Base-by-base conservation (phyloP, 768 basidiomycete species). In the Tricholoma matsutake region DNA sequence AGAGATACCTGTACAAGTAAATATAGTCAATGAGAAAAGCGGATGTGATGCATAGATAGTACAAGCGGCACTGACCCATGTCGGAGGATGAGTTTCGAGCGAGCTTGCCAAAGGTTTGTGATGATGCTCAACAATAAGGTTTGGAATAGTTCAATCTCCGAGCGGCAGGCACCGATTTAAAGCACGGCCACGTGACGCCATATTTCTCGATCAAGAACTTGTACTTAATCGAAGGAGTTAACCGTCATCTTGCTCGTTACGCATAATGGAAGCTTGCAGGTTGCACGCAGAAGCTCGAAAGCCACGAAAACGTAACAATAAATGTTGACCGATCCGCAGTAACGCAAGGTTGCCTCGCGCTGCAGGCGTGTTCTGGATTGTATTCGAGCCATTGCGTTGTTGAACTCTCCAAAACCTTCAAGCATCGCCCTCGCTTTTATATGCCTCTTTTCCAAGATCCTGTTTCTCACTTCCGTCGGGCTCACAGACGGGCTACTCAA, bases 1-100 rank as follows among this genome's bases (percentile, higher is more conserved):
- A 72, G 96, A 92, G 76, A 98, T 98, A 94, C 96, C 96, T 94
- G 68, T 16, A 0, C 51, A 52, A n/a, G 5, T 6, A 14, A n/a
- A 18, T 32, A 22, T 60, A 5, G 58, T 58, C 18, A 25, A 57
- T 13, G 66, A 25, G 58, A 25, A 47, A 35, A 34, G 61, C 65
- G 62, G 60, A 63, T 57, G 53, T 56, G 39, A 54, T 16, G 60
- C n/a, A 45, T 9, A 16, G 43, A 66, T 56, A 32, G 60, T 49
- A 16, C 58, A 43, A 58, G 69, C 76, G 76, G 73, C 73, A 83
- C 87, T 80, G 59, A 90, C 89, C 89, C 89, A 91, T 91, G 78
- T 79, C 80, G 80, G 79, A 78, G 81, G 84, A 81, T 82, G 77
- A 69, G 70, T 78, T 77, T 73, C 76, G 76, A 76, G 69, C 73